A percentile compares a stretch with the other conserved stretches of the same genome.
Evolutionary conservation across 768 basidiomycete species (phyloP).

Genomic region (Boletus reticuloceps): DNA sequence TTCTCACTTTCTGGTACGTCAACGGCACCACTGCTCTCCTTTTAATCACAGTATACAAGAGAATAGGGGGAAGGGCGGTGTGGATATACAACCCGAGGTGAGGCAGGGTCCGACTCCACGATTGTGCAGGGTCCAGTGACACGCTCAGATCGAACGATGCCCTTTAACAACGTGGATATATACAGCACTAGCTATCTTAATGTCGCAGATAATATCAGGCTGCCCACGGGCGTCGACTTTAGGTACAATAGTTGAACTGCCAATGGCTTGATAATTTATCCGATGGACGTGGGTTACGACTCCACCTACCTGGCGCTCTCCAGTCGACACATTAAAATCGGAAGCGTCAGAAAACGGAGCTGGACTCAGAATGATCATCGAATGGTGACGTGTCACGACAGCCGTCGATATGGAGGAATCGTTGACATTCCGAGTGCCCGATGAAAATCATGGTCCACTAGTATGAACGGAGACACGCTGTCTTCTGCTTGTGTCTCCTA

Average conservation of each 20-base stretch:
- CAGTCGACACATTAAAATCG: not conserved
- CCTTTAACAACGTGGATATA: constrained; percentile 13
- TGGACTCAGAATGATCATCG: not conserved
- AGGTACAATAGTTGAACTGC: constrained; percentile 6
- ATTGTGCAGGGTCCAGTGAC: constrained; percentile 21
- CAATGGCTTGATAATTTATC: not conserved
- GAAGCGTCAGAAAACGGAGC: too few species aligned
- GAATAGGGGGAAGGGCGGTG: constrained; percentile 1
- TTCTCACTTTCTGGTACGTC: constrained; percentile 4
- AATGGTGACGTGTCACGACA: not conserved
- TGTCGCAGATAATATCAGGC: not conserved
- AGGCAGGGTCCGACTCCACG: constrained; percentile 4
- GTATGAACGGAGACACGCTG: not conserved
- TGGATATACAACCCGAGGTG: constrained; percentile 4
- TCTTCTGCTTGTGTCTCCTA: not conserved
- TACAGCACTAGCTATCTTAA: constrained; percentile 7
- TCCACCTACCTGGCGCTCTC: constrained; percentile 1
- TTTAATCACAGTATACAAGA: not conserved
- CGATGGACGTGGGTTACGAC: not conserved
- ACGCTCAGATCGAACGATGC: constrained; percentile 13
- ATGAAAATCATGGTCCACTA: not conserved
- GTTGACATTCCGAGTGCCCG: not conserved
- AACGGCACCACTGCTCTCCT: not conserved
- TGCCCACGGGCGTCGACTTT: not conserved
- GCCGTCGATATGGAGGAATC: not conserved